A percentile compares a stretch with the other conserved stretches of the same genome.
These are phyloP conservation scores for Yamadazyma atmosphaerica DNA, from an alignment of 1,139 yeast species.

Conservation along the genomic window DNA sequence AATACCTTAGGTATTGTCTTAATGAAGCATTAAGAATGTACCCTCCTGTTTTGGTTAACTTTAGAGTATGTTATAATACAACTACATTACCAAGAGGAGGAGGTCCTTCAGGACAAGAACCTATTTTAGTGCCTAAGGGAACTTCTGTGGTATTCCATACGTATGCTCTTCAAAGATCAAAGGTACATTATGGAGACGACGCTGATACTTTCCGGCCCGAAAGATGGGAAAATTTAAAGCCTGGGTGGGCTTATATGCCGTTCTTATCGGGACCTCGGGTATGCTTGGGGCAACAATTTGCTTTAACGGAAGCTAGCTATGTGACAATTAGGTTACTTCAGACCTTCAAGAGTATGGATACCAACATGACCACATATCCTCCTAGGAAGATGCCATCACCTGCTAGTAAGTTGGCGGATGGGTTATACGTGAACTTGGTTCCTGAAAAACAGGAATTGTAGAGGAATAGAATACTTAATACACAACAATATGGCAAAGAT, in stretches of 20 bases:
- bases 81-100: slow-evolving; percentile 54
- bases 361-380: slow-evolving; percentile 1
- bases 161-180: slow-evolving; percentile 40
- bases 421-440: background rate
- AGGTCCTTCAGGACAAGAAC: slow-evolving; percentile 42
- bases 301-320: slow-evolving; percentile 41
- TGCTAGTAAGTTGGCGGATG: background rate
- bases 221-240: slow-evolving; percentile 38
- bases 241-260: slow-evolving; percentile 34
- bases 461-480: too few relatives aligned
- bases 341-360: background rate
- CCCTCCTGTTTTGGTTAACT: slow-evolving; percentile 53
- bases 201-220: slow-evolving; percentile 46
- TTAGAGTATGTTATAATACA: slow-evolving; percentile 37
- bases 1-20: slow-evolving; percentile 44
- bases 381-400: slow-evolving; percentile 1
- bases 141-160: slow-evolving; percentile 37
- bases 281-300: slow-evolving; percentile 45
- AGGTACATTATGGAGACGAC: slow-evolving; percentile 43
- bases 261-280: slow-evolving; percentile 43
- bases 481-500: too few relatives aligned
- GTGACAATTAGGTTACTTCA: slow-evolving; percentile 18
- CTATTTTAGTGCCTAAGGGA: slow-evolving; percentile 44
- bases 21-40: slow-evolving; percentile 51
- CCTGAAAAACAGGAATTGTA: too few relatives aligned